Percentiles rank a stretch among this genome's conserved stretches.
Conservation (phyloP, 208 protist species). For the Leishmania lainsoni region DNA sequence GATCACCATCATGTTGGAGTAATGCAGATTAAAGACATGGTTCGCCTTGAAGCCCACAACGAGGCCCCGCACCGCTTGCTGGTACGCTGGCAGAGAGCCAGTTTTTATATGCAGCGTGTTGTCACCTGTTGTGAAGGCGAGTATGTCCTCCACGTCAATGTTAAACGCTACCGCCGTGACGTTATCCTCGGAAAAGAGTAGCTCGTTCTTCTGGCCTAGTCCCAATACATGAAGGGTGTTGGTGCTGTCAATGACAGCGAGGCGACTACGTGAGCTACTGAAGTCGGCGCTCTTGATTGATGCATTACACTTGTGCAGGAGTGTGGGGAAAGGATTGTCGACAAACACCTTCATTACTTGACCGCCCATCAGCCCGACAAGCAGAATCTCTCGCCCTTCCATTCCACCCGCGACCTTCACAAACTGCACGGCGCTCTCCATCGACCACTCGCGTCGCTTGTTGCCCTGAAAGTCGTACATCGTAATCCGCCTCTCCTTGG, state of each 20-base stretch:
- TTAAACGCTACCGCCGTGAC: conserved; percentile 95
- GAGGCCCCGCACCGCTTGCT: conserved; percentile 92
- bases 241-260: conserved; percentile 95
- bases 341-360: conserved; percentile 94
- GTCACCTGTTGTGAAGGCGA: conserved; percentile 91
- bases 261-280: conserved; percentile 78
- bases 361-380: conserved; percentile 94
- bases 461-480: conserved; percentile 93
- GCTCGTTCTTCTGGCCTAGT: conserved; percentile 80
- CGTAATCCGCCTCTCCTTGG: conserved; percentile 84
- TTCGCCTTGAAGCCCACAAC: conserved; percentile 96
- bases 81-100: conserved; percentile 89
- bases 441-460: conserved; percentile 93
- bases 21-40: conserved; percentile 94
- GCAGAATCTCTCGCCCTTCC: conserved; percentile 87
- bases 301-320: conserved; percentile 82
- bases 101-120: conserved; percentile 94
- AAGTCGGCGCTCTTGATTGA: conserved; percentile 92
- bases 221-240: conserved; percentile 89
- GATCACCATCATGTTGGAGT: conserved; percentile 81
- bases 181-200: conserved; percentile 91
- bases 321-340: conserved; percentile 96
- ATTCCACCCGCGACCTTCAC: conserved; percentile 95
- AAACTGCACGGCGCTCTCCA: conserved; percentile 94
- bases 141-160: conserved; percentile 94